These are phyloP conservation scores for Suhomyces vadensis DNA, from an alignment of 805 yeast species.

Conservation along the genomic window DNA sequence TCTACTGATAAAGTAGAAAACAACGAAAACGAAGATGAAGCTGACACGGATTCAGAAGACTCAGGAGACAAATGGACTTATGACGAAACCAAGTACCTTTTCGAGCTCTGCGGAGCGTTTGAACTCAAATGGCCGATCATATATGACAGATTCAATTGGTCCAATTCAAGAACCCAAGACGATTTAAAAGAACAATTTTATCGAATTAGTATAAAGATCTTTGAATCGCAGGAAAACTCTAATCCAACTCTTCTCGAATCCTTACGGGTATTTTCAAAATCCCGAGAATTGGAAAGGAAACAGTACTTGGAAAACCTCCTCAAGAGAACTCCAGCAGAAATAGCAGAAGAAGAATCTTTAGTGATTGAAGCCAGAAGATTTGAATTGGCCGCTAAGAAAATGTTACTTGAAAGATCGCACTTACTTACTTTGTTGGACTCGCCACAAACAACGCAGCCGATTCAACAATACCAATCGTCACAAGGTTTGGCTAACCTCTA, in stretches of 20 bases:
- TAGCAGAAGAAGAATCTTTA: slow-evolving; percentile 95
- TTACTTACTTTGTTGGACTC: slow-evolving; percentile 79
- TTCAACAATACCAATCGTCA: slow-evolving; percentile 75
- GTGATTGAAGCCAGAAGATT: slow-evolving; percentile 91
- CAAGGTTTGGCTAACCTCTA: slow-evolving; percentile 89
- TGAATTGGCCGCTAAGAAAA: slow-evolving; percentile 88
- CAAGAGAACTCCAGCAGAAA: slow-evolving; percentile 89
- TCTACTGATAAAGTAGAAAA: slow-evolving; percentile 1
- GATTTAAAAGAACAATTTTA: slow-evolving; percentile 86
- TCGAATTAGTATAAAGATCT: slow-evolving; percentile 52
- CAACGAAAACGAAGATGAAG: slow-evolving; percentile 3
- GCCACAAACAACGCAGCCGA: slow-evolving; percentile 75
- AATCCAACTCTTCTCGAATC: slow-evolving; percentile 55
- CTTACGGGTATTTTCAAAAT: slow-evolving; percentile 63
- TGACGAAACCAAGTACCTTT: slow-evolving; percentile 77
- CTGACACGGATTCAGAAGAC: slow-evolving; percentile 40
- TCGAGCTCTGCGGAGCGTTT: slow-evolving; percentile 60
- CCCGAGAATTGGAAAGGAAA: slow-evolving; percentile 77
- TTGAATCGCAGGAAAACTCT: slow-evolving; percentile 44
- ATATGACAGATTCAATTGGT: slow-evolving; percentile 54
- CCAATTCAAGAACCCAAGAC: slow-evolving; percentile 54
- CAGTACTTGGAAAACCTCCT: slow-evolving; percentile 74
- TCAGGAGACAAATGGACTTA: slow-evolving; percentile 59
- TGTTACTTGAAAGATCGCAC: slow-evolving; percentile 78
- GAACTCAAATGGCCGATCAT: slow-evolving; percentile 72